These are phyloP conservation scores for Tilletia setariae DNA, from an alignment of 1,284 basidiomycete species.

Conservation along the genomic window DNA sequence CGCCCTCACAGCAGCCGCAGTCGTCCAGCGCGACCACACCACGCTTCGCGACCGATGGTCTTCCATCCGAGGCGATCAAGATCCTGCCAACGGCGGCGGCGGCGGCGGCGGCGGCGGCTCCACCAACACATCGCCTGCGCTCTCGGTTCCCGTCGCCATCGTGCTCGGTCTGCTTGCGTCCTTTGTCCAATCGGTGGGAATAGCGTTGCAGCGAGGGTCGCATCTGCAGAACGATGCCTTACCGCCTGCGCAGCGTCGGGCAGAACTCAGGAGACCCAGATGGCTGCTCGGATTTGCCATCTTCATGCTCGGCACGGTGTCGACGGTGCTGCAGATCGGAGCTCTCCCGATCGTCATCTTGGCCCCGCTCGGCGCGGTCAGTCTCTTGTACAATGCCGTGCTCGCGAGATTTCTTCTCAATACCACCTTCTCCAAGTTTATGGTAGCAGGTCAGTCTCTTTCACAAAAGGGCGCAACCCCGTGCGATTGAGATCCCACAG, in stretches of 20 bases:
- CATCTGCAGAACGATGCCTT: slow-evolving; percentile 79
- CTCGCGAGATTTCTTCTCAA: slow-evolving; percentile 82
- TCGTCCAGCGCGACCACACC: too few species aligned
- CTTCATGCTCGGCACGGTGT: slow-evolving; percentile 71
- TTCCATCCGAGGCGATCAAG: too few species aligned
- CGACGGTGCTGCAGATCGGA: slow-evolving; percentile 89
- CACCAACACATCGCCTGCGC: not conserved
- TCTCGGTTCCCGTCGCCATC: slow-evolving; percentile 41
- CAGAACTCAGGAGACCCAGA: slow-evolving; percentile 46
- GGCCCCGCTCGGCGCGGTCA: slow-evolving; percentile 78
- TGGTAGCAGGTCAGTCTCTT: slow-evolving; percentile 64
- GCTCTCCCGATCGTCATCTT: slow-evolving; percentile 62
- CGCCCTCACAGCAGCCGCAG: too few species aligned
- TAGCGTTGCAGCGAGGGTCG: slow-evolving; percentile 91
- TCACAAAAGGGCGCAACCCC: too few species aligned
- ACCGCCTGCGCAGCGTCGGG: slow-evolving; percentile 58
- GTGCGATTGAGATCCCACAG: too few species aligned
- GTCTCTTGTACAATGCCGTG: slow-evolving; percentile 90
- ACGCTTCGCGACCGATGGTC: too few species aligned
- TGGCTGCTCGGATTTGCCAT: slow-evolving; percentile 65
- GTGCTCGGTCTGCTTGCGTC: slow-evolving; percentile 76
- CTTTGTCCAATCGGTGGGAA: slow-evolving; percentile 80
- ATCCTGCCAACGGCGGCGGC: not conserved
- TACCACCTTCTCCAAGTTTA: slow-evolving; percentile 78
- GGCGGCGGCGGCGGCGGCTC: too few species aligned